Percentiles rank a stretch among this genome's conserved stretches.
Conservation (phyloP, 1,284 basidiomycete species). For the Moesziomyces antarcticus region DNA sequence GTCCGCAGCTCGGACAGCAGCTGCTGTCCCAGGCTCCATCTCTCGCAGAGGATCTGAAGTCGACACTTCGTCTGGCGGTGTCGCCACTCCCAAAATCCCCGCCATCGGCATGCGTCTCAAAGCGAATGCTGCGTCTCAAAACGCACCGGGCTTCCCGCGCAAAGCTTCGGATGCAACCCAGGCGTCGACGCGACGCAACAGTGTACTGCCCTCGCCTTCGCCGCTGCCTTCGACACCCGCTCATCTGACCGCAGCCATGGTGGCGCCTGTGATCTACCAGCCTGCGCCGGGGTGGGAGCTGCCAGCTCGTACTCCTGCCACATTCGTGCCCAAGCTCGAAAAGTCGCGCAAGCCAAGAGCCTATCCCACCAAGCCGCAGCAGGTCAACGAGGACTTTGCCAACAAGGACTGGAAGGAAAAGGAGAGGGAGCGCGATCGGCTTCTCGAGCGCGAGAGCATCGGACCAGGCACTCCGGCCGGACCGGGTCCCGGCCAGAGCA, state of each 20-base stretch:
- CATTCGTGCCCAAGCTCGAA: constrained; percentile 52
- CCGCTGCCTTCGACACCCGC: constrained; percentile 40
- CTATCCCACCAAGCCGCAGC: constrained; percentile 59
- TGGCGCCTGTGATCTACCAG: constrained; percentile 21
- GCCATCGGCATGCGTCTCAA: constrained; percentile 54
- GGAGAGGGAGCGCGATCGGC: constrained; percentile 57
- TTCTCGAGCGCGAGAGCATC: constrained; percentile 47
- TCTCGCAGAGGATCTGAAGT: constrained; percentile 29
- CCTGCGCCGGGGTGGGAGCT: constrained; percentile 57
- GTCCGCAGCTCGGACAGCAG: constrained; percentile 20
- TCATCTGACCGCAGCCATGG: constrained; percentile 3
- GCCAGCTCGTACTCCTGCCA: constrained; percentile 50
- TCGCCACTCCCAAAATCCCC: constrained; percentile 24
- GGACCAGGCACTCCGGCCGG: constrained; percentile 48
- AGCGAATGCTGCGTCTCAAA: constrained; percentile 34
- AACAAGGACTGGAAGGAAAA: constrained; percentile 62
- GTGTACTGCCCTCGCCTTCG: constrained; percentile 43
- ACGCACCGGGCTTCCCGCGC: constrained; percentile 32
- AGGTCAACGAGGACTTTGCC: constrained; percentile 63
- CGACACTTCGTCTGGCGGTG: constrained; percentile 9
- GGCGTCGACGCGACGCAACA: constrained; percentile 44
- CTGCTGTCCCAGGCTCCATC: constrained; percentile 2
- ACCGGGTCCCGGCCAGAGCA: constrained; percentile 43
- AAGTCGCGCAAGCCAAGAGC: constrained; percentile 39
- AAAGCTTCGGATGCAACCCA: constrained; percentile 36